These are phyloP conservation scores for Boechera retrofracta DNA, from an alignment of 345 rosid genomes.

Conservation along the genomic window DNA sequence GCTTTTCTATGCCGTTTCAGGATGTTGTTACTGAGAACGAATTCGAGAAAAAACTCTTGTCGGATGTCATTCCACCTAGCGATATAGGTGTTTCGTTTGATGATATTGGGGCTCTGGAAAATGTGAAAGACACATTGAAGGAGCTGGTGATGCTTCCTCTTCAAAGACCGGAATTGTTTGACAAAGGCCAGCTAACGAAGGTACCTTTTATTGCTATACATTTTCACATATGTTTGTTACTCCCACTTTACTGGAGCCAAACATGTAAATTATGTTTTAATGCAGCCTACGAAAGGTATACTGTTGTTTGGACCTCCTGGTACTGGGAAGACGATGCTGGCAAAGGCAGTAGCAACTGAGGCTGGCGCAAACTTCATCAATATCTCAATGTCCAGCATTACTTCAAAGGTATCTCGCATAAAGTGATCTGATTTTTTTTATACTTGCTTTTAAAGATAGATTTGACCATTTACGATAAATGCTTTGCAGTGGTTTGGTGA, in stretches of 20 bases:
- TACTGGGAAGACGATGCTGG: conserved; percentile 99
- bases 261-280: conserved; percentile 13
- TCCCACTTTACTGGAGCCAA: conserved; percentile 6
- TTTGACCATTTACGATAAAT: conserved; percentile 20
- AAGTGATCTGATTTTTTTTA: not conserved
- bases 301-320: conserved; percentile 99
- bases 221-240: conserved; percentile 17
- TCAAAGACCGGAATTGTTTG: conserved; percentile 95
- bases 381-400: conserved; percentile 99
- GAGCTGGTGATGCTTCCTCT: conserved; percentile 99
- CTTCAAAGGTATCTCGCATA: conserved; percentile 77
- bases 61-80: conserved; percentile 94
- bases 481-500: conserved; percentile 98
- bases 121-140: conserved; percentile 97
- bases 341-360: conserved; percentile 99
- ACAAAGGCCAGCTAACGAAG: conserved; percentile 98
- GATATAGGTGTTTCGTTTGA: conserved; percentile 97
- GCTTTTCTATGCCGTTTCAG: conserved; percentile 49
- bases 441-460: not conserved
- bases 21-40: conserved; percentile 98
- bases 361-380: conserved; percentile 99
- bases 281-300: conserved; percentile 98
- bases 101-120: conserved; percentile 96
- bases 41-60: conserved; percentile 95
- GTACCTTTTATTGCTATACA: conserved; percentile 43